Conservation (phyloP, 257 asterid genomes). For the Solanum chilense region DNA sequence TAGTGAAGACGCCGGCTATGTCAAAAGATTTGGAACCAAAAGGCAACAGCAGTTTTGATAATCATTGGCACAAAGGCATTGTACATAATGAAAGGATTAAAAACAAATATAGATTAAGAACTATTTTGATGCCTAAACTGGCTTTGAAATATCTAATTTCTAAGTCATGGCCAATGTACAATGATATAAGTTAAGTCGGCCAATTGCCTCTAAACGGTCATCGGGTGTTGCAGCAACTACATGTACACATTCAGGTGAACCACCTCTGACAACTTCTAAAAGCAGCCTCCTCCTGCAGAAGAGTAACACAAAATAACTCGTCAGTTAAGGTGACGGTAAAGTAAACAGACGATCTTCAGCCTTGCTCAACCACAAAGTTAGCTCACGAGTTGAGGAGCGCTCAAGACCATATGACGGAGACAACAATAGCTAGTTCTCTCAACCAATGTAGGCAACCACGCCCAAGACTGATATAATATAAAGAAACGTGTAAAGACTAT, state of each 20-base stretch:
- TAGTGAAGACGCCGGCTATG: not conserved
- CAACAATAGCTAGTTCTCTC: not conserved
- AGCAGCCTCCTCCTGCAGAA: constrained; percentile 16
- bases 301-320: not conserved
- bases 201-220: constrained; percentile 1
- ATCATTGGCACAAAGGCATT: not conserved
- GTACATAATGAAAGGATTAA: not conserved
- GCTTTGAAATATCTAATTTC: constrained; percentile 4
- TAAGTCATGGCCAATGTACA: constrained; percentile 4
- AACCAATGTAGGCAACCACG: not conserved
- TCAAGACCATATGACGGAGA: not conserved
- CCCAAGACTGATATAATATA: not conserved
- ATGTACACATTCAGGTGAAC: constrained; percentile 20
- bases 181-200: constrained; percentile 10
- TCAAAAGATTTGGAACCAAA: not conserved
- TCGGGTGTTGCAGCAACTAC: constrained; percentile 19
- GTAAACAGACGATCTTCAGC: not conserved
- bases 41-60: not conserved
- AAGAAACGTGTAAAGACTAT: not conserved
- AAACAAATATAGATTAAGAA: not conserved
- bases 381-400: not conserved
- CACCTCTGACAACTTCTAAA: constrained; percentile 2
- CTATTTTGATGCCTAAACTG: not conserved
- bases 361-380: not conserved
- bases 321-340: not conserved